A percentile compares a stretch with the other conserved stretches of the same genome.
Evolutionary conservation across 2,329 filamentous ascomycete species (phyloP).

Genomic region (Blastomyces parvus): DNA sequence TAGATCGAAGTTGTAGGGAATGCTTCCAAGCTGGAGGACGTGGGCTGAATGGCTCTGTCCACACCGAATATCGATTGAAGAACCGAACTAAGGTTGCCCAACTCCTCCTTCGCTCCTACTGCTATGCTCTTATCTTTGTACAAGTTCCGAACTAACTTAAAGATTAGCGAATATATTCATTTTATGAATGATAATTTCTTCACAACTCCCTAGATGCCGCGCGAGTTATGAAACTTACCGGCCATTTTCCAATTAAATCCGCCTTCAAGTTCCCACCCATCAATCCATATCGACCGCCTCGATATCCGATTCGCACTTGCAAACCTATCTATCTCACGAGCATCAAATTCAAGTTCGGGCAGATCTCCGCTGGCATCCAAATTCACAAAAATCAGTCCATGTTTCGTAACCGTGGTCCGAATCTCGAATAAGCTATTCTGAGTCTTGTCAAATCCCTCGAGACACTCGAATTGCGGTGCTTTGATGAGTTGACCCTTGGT

Average conservation of each 20-base stretch:
- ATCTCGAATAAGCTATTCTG: constrained; percentile 46
- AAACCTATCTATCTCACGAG: constrained; percentile 15
- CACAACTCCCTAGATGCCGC: background rate
- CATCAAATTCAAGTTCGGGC: constrained; percentile 6
- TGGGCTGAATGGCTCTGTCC: background rate
- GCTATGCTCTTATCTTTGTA: background rate
- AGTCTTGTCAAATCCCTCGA: constrained; percentile 48
- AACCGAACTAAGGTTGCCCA: background rate
- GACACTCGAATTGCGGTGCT: constrained; percentile 49
- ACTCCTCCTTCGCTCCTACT: background rate
- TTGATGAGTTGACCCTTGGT: constrained; percentile 50
- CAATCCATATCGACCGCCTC: constrained; percentile 19
- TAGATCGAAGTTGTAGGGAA: constrained; percentile 23
- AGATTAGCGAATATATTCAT: background rate
- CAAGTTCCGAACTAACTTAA: background rate
- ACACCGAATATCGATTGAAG: constrained; percentile 1
- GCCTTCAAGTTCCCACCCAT: constrained; percentile 22
- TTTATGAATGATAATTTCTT: background rate
- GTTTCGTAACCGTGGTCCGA: constrained; percentile 18
- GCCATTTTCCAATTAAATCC: constrained; percentile 29
- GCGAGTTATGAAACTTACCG: constrained; percentile 17
- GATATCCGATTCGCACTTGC: constrained; percentile 10
- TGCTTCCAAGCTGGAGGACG: constrained; percentile 6
- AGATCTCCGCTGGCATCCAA: constrained; percentile 15
- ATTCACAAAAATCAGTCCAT: constrained; percentile 25